phyloP scores from a whole-genome alignment of 2,329 filamentous ascomycete species.

The Graphilbum sp. region DNA sequence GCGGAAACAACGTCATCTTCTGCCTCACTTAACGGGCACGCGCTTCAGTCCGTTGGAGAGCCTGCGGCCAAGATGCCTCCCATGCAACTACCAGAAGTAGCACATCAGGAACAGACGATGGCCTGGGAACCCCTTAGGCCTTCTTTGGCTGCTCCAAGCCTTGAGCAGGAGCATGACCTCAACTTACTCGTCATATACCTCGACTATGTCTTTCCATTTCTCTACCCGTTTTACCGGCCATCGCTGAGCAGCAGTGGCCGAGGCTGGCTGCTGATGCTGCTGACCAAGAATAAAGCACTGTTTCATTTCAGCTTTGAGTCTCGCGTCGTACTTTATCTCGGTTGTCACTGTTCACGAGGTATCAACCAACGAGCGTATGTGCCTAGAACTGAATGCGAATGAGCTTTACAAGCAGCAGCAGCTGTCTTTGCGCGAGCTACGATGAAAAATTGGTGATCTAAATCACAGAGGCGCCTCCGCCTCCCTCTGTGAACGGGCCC shows the following conservation, averaged over 20 bases:
- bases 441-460: conserved; percentile 10
- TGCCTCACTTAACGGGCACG: no score
- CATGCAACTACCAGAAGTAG: no score
- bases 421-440: conserved; percentile 13
- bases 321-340: conserved; percentile 41
- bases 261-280: conserved; percentile 41
- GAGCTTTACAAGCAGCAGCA: conserved; percentile 16
- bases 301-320: conserved; percentile 39
- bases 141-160: not conserved
- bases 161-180: conserved; percentile 12
- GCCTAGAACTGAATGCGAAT: conserved; percentile 8
- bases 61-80: no score
- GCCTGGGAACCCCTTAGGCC: conserved; percentile 1
- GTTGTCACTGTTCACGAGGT: conserved; percentile 16
- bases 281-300: conserved; percentile 39
- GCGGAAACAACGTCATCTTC: no score
- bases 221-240: conserved; percentile 47
- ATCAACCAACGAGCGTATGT: conserved; percentile 1
- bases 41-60: no score
- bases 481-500: conserved; percentile 13
- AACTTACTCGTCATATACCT: conserved; percentile 40
- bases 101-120: no score
- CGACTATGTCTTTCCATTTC: conserved; percentile 43
- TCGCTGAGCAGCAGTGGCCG: conserved; percentile 37
- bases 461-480: conserved; percentile 12